These are phyloP conservation scores for Naganishia sp. DNA, from an alignment of 1,284 basidiomycete species.

Conservation along the genomic window DNA sequence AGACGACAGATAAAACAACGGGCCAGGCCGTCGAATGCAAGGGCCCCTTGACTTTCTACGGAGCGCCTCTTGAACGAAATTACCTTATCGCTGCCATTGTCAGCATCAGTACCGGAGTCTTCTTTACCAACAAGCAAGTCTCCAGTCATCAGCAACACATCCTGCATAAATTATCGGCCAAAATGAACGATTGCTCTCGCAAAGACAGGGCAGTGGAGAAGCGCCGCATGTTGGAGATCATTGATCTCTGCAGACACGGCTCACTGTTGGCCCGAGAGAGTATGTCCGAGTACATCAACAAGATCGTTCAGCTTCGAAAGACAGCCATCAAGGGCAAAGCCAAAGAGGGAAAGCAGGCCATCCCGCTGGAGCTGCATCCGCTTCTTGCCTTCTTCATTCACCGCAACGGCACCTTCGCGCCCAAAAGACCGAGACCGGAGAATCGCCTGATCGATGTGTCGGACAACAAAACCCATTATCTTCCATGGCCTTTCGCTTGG, in stretches of 20 bases:
- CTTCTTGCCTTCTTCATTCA: constrained; percentile 1
- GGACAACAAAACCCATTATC: not conserved
- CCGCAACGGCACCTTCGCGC: not conserved
- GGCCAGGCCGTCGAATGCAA: not conserved
- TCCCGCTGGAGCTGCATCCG: not conserved
- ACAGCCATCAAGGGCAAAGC: not conserved
- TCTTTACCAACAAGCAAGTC: not conserved
- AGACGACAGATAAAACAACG: not conserved
- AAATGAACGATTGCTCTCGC: not conserved
- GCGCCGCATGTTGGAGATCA: not conserved
- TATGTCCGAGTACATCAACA: not conserved
- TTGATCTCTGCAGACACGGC: not conserved
- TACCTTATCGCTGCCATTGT: constrained; percentile 8
- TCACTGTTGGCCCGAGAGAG: not conserved
- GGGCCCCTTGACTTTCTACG: not conserved
- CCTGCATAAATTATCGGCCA: not conserved
- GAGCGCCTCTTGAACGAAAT: not conserved
- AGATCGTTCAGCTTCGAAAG: not conserved
- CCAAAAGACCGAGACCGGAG: not conserved
- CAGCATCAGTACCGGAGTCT: not conserved
- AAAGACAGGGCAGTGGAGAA: not conserved
- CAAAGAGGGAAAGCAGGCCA: not conserved
- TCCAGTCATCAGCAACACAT: constrained; percentile 17
- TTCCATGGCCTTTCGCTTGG: not conserved
- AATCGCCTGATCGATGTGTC: constrained; percentile 1